Evolutionary conservation across 441 rosid species (phyloP), one percentile per base, ranked within the genome.

Genomic region (Breynia disticha): DNA sequence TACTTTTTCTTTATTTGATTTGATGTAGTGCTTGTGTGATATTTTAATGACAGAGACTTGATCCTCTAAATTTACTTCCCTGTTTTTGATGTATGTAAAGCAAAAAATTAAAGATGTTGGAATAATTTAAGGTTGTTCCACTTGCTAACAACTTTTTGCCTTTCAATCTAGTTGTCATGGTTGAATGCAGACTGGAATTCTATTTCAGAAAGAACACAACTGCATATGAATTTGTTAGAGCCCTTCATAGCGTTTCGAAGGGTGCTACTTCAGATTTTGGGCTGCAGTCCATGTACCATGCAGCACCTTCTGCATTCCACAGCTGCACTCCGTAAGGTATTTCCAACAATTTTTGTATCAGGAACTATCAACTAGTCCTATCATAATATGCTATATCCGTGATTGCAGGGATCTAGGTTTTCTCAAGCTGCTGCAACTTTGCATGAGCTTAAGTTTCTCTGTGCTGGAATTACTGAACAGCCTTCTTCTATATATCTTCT

Each of bases 171-270:
- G 97, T 66, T 93, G 69, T 79, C 83, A 19, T 81, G 84, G 84
- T 75, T 89, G 73, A 78, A 86, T 66, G 66, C 55, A 60, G 86
- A 83, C 42, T 89, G 97, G 96, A 82, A 61, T 72, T 74, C 82
- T 62, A 81, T 81, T 72, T 67, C 84, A 81, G 71, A 65, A 52
- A 79, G 70, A 64, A 67, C 88, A 45, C 88, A 83, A 72, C 77
- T 89, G 65, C 99, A 93, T 76, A 83, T 93, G 97, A 83, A 78
- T 78, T 72, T 93, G 71, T 71, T 93, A 67, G 99, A 89, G 69
- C 97, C 99, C 64, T 83, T 93, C 68, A 83, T 84, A 59, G 90
- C 95, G 63, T 89, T 93, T 70, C 83, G 99, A 71, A 73, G 90
- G 51, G 86, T 84, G 48, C 79, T 93, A 54, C 93, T 89, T 71